Evolutionary conservation across 768 basidiomycete species (phyloP).

Genomic region (Mycena galopus): DNA sequence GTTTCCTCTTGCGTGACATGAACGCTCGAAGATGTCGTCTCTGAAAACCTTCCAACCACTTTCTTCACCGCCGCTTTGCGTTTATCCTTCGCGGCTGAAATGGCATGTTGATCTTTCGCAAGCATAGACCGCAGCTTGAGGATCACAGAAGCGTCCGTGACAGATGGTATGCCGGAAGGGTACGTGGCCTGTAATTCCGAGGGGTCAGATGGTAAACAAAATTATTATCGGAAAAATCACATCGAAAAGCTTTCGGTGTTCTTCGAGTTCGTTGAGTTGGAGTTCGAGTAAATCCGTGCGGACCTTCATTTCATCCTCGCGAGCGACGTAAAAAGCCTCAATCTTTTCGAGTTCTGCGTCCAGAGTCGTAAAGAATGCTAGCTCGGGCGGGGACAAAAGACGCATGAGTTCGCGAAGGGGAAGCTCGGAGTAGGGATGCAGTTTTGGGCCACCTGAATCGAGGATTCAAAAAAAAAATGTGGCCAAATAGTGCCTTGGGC

Average conservation of each 20-base stretch:
- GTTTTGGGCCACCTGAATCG: conserved; percentile 27
- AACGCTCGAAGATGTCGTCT: not conserved
- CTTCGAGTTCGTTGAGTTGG: conserved; percentile 81
- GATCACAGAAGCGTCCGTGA: conserved; percentile 7
- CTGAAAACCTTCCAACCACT: not conserved
- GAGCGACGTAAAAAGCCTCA: conserved; percentile 82
- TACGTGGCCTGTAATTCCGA: conserved; percentile 20
- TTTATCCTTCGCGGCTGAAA: conserved; percentile 14
- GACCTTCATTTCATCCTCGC: conserved; percentile 72
- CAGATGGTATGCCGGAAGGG: conserved; percentile 17
- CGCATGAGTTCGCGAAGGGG: conserved; percentile 64
- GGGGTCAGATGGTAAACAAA: not conserved
- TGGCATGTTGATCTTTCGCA: conserved; percentile 8
- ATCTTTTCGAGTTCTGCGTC: conserved; percentile 89
- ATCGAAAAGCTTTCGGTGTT: conserved; percentile 72
- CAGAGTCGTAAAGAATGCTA: conserved; percentile 81
- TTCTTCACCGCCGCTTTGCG: conserved; percentile 10
- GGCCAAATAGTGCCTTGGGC: not conserved
- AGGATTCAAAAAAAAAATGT: not conserved
- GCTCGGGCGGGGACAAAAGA: conserved; percentile 70
- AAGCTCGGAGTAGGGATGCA: conserved; percentile 46
- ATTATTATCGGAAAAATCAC: conserved; percentile 52
- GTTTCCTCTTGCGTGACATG: not conserved
- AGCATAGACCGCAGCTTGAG: conserved; percentile 28
- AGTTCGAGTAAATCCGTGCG: conserved; percentile 64